Conservation (phyloP, 1,139 yeast species). For the Candida gigantensis region DNA sequence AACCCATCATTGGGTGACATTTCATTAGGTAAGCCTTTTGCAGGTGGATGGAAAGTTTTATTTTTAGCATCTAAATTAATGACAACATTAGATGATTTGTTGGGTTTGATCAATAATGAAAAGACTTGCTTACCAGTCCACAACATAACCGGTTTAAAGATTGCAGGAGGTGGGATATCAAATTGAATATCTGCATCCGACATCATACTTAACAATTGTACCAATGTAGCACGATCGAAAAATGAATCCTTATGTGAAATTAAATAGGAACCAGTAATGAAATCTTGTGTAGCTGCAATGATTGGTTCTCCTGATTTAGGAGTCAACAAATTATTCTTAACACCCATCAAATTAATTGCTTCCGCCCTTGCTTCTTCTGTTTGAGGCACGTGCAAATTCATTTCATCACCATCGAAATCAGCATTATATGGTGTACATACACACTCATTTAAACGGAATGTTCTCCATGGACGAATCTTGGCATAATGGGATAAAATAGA, state of each 20-base stretch:
- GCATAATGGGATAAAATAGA: slow-evolving; percentile 97
- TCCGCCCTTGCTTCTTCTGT: slow-evolving; percentile 97
- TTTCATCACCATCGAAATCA: slow-evolving; percentile 99
- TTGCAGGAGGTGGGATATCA: slow-evolving; percentile 84
- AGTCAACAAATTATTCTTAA: slow-evolving; percentile 95
- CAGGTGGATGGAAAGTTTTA: slow-evolving; percentile 82
- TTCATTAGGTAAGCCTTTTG: slow-evolving; percentile 71
- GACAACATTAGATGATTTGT: slow-evolving; percentile 85
- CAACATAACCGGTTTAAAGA: slow-evolving; percentile 80
- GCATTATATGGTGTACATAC: slow-evolving; percentile 99
- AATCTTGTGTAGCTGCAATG: slow-evolving; percentile 98
- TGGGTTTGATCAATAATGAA: slow-evolving; percentile 80
- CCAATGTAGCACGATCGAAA: slow-evolving; percentile 88
- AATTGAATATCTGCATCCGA: slow-evolving; percentile 91
- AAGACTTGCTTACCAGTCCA: slow-evolving; percentile 99
- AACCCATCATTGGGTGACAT: slow-evolving; percentile 98
- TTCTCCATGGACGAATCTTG: slow-evolving; percentile 99
- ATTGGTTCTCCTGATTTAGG: slow-evolving; percentile 98
- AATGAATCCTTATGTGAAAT: slow-evolving; percentile 88
- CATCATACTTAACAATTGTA: slow-evolving; percentile 91
- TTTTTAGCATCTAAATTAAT: slow-evolving; percentile 79
- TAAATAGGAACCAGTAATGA: slow-evolving; percentile 98
- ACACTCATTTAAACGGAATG: slow-evolving; percentile 96
- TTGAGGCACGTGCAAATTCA: slow-evolving; percentile 99
- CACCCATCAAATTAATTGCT: slow-evolving; percentile 91